Conservation (phyloP, 169 alveolate genomes). For the Cryptosporidium sp. region DNA sequence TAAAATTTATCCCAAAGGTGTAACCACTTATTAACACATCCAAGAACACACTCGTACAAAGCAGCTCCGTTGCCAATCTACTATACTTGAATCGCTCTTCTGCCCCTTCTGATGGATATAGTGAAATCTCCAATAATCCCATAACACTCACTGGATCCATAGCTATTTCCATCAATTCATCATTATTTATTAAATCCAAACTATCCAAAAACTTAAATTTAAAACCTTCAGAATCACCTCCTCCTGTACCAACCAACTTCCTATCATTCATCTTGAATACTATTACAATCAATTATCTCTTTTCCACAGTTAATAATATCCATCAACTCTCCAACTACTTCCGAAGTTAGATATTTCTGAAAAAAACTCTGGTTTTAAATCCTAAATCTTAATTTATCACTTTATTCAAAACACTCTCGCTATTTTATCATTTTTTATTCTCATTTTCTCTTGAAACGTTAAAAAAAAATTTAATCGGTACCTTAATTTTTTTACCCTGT, state of each 20-base stretch:
- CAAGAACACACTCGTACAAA: constrained; percentile 23
- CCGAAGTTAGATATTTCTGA: background rate
- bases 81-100: constrained; percentile 9
- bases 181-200: background rate
- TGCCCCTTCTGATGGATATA: constrained; percentile 17
- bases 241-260: background rate
- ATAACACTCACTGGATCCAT: background rate
- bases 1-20: background rate
- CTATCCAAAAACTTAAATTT: background rate
- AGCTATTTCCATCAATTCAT: constrained; percentile 6
- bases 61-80: constrained; percentile 23
- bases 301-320: too few species aligned
- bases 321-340: background rate
- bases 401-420: background rate
- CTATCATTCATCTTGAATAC: background rate
- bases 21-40: constrained; percentile 10
- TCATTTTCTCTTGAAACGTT: too few species aligned
- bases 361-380: too few species aligned
- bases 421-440: background rate
- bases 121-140: constrained; percentile 41
- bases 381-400: background rate
- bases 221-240: background rate
- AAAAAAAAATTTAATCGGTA: background rate
- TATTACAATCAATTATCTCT: background rate
- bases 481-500: background rate